These are phyloP conservation scores for Sarcodon aspratus DNA, from an alignment of 768 basidiomycete species.

Conservation along the genomic window DNA sequence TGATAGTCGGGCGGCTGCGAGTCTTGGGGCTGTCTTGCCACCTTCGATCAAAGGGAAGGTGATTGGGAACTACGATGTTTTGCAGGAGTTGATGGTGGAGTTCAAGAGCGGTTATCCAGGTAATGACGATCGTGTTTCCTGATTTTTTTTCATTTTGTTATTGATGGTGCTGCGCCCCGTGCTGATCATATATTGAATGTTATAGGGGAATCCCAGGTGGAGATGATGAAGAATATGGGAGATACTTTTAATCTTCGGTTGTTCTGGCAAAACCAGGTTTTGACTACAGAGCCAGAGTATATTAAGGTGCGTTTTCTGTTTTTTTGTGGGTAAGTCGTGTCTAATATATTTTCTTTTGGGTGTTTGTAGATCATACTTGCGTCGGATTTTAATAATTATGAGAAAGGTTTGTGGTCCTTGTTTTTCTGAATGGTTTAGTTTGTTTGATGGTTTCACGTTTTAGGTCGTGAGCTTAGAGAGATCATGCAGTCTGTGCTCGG, in stretches of 20 bases:
- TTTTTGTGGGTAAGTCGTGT: neutral
- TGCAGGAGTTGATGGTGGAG: neutral
- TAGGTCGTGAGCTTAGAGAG: slow-evolving; percentile 10
- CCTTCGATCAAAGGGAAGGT: neutral
- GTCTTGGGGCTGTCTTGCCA: neutral
- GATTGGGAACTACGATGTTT: neutral
- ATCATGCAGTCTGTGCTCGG: slow-evolving; percentile 16
- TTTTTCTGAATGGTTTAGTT: slow-evolving; percentile 9
- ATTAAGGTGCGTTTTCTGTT: slow-evolving; percentile 20
- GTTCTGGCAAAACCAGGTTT: slow-evolving; percentile 8
- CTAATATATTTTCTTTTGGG: neutral
- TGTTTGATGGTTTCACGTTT: neutral
- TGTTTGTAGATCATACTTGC: slow-evolving; percentile 21
- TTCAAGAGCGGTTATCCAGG: neutral
- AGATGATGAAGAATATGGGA: neutral
- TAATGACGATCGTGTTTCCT: neutral
- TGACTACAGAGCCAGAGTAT: slow-evolving; percentile 35
- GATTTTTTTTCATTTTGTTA: neutral
- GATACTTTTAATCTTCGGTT: no score
- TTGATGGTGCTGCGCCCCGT: neutral
- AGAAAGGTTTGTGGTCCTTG: slow-evolving; percentile 21
- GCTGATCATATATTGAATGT: neutral
- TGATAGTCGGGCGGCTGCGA: no score
- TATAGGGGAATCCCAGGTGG: neutral
- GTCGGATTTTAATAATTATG: slow-evolving; percentile 23